Evolutionary conservation across 2,329 filamentous ascomycete genomes (phyloP), one percentile per base, ranked within the genome.

Genomic region (Botrytis paeoniae): DNA sequence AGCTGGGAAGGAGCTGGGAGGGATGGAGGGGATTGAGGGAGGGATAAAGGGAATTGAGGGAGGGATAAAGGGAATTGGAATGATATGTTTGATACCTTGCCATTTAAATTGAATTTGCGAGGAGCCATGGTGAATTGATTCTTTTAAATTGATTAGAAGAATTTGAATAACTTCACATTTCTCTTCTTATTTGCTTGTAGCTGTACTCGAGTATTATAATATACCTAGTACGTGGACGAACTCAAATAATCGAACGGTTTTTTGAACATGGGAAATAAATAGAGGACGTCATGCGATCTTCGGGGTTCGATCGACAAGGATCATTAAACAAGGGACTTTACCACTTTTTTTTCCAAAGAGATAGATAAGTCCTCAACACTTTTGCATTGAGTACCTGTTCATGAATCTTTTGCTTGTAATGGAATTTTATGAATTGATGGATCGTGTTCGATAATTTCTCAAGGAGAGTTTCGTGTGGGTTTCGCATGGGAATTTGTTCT

Each of bases 61-160:
- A 18, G n/a, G 43, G 25, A 51, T 51, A 22, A 22, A 59, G 18
- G 25, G n/a, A 43, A 51, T 43, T 59, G 22, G 29, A 41, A 73
- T 20, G 54, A 25, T 20, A 54, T 43, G 32, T n/a, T 39, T 39
- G 25, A 29, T 75, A 78, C 77, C 70, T 70, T 75, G n/a, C 74
- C 75, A 72, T 79, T 79, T 74, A 80, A 32, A 61, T 79, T 80
- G 71, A 74, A 79, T 74, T 79, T 80, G 45, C 75, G 76, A 68
- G 77, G 72, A 77, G 78, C 20, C 69, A 71, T 71, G 22, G 29
- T 41, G 12, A 2, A 48, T 39, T 63, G n/a, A 16, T 63, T 63
- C 16, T 25, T 41, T 8, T 51, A 29, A 22, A n/a, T 41, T 29
- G 41, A 32, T 57, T n/a, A 6, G n/a, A n/a, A 9, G 51, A 18